Conservation (phyloP, 345 rosid species). For the Populus ilicifolia region DNA sequence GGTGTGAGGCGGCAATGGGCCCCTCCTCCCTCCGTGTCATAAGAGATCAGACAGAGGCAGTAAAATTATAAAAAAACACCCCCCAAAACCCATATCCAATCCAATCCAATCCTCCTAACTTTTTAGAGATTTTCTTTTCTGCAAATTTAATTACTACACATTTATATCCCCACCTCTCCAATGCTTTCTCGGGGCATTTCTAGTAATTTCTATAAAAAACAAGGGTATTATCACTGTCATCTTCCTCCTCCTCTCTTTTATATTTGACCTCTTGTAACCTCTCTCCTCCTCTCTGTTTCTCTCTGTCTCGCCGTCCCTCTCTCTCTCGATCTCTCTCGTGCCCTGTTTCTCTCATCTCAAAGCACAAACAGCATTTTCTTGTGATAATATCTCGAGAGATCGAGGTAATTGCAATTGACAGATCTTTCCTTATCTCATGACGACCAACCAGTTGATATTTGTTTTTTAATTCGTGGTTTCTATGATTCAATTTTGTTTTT, state of each 20-base stretch:
- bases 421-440: no score
- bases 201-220: background rate
- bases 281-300: no score
- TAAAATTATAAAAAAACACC: background rate
- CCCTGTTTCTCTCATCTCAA: background rate
- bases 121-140: background rate
- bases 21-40: background rate
- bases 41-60: background rate
- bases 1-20: background rate
- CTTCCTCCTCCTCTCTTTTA: background rate
- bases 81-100: background rate
- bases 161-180: background rate
- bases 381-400: background rate
- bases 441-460: background rate
- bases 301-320: background rate
- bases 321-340: background rate
- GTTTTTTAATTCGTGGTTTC: background rate
- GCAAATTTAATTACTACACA: background rate
- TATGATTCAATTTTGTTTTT: background rate
- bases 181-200: background rate
- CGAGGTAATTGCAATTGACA: slow-evolving; percentile 4
- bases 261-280: no score
- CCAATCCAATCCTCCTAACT: no score
- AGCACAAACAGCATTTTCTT: background rate
- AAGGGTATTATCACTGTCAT: slow-evolving; percentile 5